These are phyloP conservation scores for Tulasnella sp. DNA, from an alignment of 768 basidiomycete genomes.

Conservation along the genomic window DNA sequence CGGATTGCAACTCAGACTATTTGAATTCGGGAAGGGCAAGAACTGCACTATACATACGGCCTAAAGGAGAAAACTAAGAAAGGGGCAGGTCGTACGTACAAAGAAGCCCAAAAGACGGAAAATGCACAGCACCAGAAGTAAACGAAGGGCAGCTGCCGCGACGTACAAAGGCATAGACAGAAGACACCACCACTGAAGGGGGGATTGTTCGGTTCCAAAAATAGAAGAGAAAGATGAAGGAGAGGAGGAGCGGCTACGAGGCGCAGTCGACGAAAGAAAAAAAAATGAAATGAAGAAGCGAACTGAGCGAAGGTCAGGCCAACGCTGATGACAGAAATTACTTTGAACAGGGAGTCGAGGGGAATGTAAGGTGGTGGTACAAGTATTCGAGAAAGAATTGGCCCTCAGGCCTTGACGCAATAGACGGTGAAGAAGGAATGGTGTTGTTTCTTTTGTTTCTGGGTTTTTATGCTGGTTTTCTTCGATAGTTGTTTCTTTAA, in stretches of 20 bases:
- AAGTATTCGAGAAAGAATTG: neutral
- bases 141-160: neutral
- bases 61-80: neutral
- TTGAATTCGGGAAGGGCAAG: neutral
- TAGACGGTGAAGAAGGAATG: neutral
- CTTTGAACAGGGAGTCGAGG: neutral
- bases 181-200: neutral
- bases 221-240: neutral
- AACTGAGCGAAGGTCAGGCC: neutral
- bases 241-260: neutral
- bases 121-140: conserved; percentile 16
- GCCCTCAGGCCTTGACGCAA: neutral
- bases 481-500: neutral
- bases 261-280: neutral
- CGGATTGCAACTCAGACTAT: neutral
- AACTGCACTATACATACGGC: conserved; percentile 1
- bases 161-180: neutral
- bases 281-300: neutral
- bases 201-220: neutral
- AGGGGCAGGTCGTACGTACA: conserved; percentile 1
- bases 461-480: neutral
- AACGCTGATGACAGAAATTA: neutral
- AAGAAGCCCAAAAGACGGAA: neutral
- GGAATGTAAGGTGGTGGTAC: neutral
- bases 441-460: neutral